Evolutionary conservation across 78 protist species (phyloP).

Genomic region (Blattamonas nauphoetae): DNA sequence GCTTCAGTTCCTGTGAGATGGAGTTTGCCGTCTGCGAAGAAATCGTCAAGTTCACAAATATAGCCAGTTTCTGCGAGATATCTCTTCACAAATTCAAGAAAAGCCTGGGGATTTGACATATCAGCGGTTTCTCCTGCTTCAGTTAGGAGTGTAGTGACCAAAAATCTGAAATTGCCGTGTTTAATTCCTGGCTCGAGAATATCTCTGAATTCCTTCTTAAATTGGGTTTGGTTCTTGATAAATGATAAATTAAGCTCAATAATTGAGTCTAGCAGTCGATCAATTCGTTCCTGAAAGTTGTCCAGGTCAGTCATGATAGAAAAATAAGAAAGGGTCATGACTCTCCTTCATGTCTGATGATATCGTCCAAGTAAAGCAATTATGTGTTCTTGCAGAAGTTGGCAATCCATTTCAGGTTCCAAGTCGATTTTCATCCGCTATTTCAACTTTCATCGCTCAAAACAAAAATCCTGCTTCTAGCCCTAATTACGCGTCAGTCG

Average conservation of each 20-base stretch:
- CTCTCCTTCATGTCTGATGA: too few species aligned
- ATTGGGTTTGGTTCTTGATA: not conserved
- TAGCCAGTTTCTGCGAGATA: not conserved
- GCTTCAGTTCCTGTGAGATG: not conserved
- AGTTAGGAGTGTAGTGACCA: not conserved
- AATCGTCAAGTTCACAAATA: not conserved
- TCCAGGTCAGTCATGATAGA: too few species aligned
- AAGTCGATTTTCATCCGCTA: too few species aligned
- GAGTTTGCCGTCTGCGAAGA: not conserved
- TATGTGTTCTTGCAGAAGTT: too few species aligned
- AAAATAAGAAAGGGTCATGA: too few species aligned
- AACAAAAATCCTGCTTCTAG: too few species aligned
- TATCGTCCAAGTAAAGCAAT: too few species aligned
- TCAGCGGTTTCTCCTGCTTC: not conserved
- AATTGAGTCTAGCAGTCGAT: not conserved
- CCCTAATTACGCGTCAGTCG: too few species aligned
- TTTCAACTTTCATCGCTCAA: too few species aligned
- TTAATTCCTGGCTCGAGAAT: not conserved
- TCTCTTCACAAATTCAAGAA: not conserved
- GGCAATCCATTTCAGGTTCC: too few species aligned
- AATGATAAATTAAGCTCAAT: not conserved
- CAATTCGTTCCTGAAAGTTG: too few species aligned
- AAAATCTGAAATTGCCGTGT: not conserved
- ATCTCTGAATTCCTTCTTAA: not conserved
- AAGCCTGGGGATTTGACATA: not conserved